These are phyloP conservation scores for Mycena filopes DNA, from an alignment of 768 basidiomycete species.

Conservation along the genomic window DNA sequence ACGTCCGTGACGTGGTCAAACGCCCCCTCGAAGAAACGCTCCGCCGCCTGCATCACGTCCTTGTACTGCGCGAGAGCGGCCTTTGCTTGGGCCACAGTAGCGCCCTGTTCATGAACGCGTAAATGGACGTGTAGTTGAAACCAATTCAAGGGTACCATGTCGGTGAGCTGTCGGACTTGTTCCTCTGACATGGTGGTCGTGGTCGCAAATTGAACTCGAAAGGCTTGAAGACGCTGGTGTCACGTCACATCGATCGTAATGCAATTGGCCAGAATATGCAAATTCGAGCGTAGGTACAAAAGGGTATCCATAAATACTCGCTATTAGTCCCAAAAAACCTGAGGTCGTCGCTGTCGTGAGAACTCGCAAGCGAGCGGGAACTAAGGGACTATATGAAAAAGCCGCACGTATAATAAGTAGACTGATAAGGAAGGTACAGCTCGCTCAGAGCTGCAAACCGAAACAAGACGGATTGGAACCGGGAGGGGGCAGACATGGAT, in stretches of 20 bases:
- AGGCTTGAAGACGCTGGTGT: too few species aligned
- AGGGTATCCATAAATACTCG: constrained; percentile 31
- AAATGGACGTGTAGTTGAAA: constrained; percentile 4
- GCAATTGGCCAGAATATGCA: constrained; percentile 12
- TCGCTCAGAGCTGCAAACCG: constrained; percentile 30
- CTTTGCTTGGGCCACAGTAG: constrained; percentile 81
- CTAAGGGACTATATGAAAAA: constrained; percentile 15
- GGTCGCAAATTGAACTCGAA: too few species aligned
- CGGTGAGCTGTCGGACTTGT: constrained; percentile 70
- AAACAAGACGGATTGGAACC: constrained; percentile 18
- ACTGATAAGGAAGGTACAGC: constrained; percentile 36
- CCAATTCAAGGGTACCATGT: constrained; percentile 54
- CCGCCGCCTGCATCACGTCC: constrained; percentile 94
- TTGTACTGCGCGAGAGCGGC: constrained; percentile 84
- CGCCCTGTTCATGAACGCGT: constrained; percentile 66
- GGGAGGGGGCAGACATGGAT: constrained; percentile 9
- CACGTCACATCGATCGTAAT: too few species aligned
- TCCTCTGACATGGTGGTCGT: constrained; percentile 41
- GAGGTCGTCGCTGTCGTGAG: constrained; percentile 30
- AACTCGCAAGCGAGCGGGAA: constrained; percentile 28
- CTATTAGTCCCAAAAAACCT: constrained; percentile 28
- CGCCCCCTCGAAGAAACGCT: constrained; percentile 84
- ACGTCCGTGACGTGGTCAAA: constrained; percentile 79
- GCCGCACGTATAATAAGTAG: constrained; percentile 28
- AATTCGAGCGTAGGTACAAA: constrained; percentile 6